Evolutionary conservation across 306 rosid genomes (phyloP), one percentile per base, ranked within the genome.

Genomic region (Mimosa bimucronata): DNA sequence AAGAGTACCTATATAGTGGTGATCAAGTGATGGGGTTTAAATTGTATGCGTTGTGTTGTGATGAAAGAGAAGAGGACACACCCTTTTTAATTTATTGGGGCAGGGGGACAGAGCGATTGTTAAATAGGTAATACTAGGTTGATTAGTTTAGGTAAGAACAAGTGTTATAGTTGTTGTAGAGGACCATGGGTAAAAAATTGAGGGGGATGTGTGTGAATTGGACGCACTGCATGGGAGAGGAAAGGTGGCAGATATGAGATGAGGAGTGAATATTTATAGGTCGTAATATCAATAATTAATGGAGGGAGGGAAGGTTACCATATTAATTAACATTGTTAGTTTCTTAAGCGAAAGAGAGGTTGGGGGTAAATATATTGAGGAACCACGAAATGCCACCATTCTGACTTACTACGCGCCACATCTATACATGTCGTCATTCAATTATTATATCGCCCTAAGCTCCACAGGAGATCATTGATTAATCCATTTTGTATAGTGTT

Each of bases 61-160:
- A 66, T 58, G 71, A 42, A 48, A 19, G 42, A 42, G 80, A 5
- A 37, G 37, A 26, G 7, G 13, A 76, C n/a, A 29, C 57, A n/a
- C 82, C 74, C 77, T 80, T 84, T 71, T 89, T 86, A 83, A n/a
- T n/a, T 89, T 86, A 85, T 76, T 16, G 31, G 19, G 23, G 77
- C 1, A 34, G 7, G 19, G 11, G 4, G n/a, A n/a, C 69, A 9
- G 28, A 25, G n/a, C 57, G 62, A 69, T 9, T n/a, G 15, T 31
- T 3, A 69, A 19, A 6, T 53, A 0, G 73, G 28, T n/a, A n/a
- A n/a, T 71, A 26, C 21, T 11, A 28, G 46, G n/a, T n/a, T n/a
- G n/a, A n/a, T n/a, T n/a, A n/a, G 80, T 74, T 57, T 70, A 74
- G 75, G 74, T 60, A 50, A 57, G 18, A 31, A 60, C 9, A 55